Conservation (phyloP, 2,329 filamentous ascomycete species). For the Penicillium hordei region DNA sequence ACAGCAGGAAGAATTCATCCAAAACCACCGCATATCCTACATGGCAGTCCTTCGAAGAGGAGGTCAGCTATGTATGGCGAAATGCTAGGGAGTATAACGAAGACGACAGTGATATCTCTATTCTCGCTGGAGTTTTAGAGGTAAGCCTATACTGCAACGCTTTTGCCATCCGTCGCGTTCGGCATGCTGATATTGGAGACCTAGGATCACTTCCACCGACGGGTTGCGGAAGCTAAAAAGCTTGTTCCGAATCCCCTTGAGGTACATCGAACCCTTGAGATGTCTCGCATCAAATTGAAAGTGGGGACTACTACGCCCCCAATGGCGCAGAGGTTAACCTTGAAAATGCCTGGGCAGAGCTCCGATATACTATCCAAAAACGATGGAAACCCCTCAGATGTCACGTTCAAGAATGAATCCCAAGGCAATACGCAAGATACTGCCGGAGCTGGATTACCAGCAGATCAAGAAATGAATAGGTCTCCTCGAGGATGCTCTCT, state of each 20-base stretch:
- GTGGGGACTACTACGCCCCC: conserved; percentile 51
- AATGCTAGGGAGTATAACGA: conserved; percentile 91
- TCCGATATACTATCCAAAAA: conserved; percentile 48
- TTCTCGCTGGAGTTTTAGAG: conserved; percentile 75
- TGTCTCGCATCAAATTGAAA: conserved; percentile 79
- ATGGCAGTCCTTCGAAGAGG: conserved; percentile 80
- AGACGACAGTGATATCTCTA: conserved; percentile 81
- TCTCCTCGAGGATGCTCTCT: conserved; percentile 36
- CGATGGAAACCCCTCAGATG: conserved; percentile 44
- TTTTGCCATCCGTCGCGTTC: neutral
- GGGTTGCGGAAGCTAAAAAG: conserved; percentile 70
- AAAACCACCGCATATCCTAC: conserved; percentile 69
- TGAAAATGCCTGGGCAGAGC: conserved; percentile 65
- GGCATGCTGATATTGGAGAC: conserved; percentile 14
- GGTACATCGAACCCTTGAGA: conserved; percentile 42
- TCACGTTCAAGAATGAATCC: conserved; percentile 57
- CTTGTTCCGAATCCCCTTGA: conserved; percentile 65
- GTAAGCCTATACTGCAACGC: conserved; percentile 46
- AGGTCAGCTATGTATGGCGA: conserved; percentile 76
- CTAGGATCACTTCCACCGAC: conserved; percentile 66
- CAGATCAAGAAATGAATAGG: conserved; percentile 21
- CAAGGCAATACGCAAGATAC: conserved; percentile 54
- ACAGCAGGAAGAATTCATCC: conserved; percentile 63
- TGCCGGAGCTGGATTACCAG: conserved; percentile 48
- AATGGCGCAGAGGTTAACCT: conserved; percentile 64